Evolutionary conservation across 805 yeast genomes (phyloP), one percentile per base, ranked within the genome.

Genomic region (Brettanomyces bruxellensis): DNA sequence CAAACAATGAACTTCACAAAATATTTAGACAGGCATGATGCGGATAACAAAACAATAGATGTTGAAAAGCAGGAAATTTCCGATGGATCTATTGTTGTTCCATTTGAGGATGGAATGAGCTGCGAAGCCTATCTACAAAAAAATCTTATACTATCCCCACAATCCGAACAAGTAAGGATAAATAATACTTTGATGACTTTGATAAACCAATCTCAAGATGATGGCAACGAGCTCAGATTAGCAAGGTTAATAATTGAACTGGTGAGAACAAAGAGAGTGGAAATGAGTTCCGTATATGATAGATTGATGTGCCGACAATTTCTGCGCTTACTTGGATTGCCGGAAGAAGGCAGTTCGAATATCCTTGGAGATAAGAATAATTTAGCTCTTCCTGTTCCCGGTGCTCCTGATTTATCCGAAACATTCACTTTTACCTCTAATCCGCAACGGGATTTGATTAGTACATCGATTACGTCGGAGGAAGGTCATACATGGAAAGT

Each of bases 401-500:
- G 50, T 9, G 14, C 40, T 3, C 14, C n/a, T 25, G 47, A 34
- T 14, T 34, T 36, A 4, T 12, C 28, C 4, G 49, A 49, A 23
- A 47, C 46, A 22, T 51, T 49, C 18, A 37, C 35, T 34, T 36
- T 47, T 3, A 44, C 39, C 13, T 30, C 18, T 6, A 32, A n/a
- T 32, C n/a, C 14, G n/a, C 37, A 30, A 9, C 7, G 11, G 11
- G 32, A 28, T 28, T 28, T 28, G 32, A 18, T 28, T 3, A 18
- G 14, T n/a, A 14, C 6, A 13, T 13, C 18, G 14, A 47, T 46
- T 14, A 37, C 22, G 4, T 50, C 53, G 3, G 9, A 35, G 4
- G 55, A 51, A 32, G 56, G 56, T 1, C 55, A 50, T 25, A 34
- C n/a, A 4, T 54, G 57, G 57, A 43, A 40, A 12, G 23, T 47